Base-by-base conservation (phyloP, 176 grass and related monocot genomes). In the Paspalum notatum region DNA sequence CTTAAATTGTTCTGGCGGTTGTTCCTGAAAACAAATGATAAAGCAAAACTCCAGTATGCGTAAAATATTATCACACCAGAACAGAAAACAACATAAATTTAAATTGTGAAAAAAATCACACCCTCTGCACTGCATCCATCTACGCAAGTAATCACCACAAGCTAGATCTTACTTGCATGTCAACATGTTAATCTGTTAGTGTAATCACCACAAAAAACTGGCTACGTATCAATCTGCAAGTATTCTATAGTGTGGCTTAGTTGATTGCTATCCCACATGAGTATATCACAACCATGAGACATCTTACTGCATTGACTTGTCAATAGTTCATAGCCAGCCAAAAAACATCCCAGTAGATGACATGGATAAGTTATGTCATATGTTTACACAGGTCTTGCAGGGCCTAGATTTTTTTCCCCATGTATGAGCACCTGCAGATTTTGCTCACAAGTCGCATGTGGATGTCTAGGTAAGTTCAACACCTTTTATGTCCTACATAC, bases 1-100 rank as follows among this genome's bases (percentile, higher is more conserved):
- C 86, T 98, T 98, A 89, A 98, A 98, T 84, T 98, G 95, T 58
- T 93, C 81, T 9, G 88, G 92, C 12, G 56, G 88, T 77, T 94
- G 85, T 68, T 85, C 92, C 95, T 98, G 92, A 59, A 87, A 79
- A 80, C 32, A 51, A 84, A 77, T 51, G 83, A 59, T 47, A 44
- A 25, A 47, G 18, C 66, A 81, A 39, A 79, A 32, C 64, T 66
- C 43, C 4, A 22, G 41, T 48, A 81, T 74, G 38, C 57, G 32
- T 45, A 76, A 42, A 39, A 68, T 43, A 68, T 55, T 85, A 60
- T 13, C 38, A 76, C 49, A 62, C 40, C 21, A 39, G 67, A 41
- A 47, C 5, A 68, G 66, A 71, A 66, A 16, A 63, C 42, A 83
- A 71, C 2, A 73, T 20, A 66, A 3, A n/a, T n/a, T n/a, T n/a